Base-by-base conservation (phyloP, 805 yeast species). In the Ogataea trehalophila region DNA sequence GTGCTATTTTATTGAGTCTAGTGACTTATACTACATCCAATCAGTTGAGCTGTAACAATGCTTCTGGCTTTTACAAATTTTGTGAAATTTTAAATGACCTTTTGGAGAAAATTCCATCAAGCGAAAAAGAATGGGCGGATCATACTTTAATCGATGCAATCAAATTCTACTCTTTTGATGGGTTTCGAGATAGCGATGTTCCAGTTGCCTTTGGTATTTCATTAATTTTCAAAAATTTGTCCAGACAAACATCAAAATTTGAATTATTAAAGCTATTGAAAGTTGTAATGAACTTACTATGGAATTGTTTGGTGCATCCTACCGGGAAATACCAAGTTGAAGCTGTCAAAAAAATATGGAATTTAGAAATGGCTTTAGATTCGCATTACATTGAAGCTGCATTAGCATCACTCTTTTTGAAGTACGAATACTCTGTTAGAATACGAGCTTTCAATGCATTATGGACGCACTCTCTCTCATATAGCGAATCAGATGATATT, bases 331-430 rank as follows among this genome's bases (percentile, higher is more conserved):
- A 74, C 47, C 95, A 88, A 58, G 83, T 85, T 1, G 95, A 87
- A 56, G 75, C 85, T 0, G 87, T 85, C 1, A 79, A 76, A 44
- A 71, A 79, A 20, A 70, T 91, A 2, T 83, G 87, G 72, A 70
- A 74, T 6, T 65, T 92, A 43, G 83, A 80, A 37, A 63, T 75
- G n/a, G 67, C 74, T 17, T 72, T 77, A 23, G 79, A 79, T 14
- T 58, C 74, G 2, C 67, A 76, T 41, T 75, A 77, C 50, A 74
- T 90, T 23, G 95, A 90, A 56, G 92, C 95, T 1, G 85, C 88
- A 0, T 52, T 91, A 2, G 70, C 87, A 0, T 69, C 77, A 2
- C 71, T 80, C 41, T 73, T 87, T 31, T 58, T 82, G 14, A 60
- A 72, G 4, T 62, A 71, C 1, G 58, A 65, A 6, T 60, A 59